Evolutionary conservation across 225 moss, liverwort and hornwort species (phyloP).

Genomic region (Antitrichia curtipendula): DNA sequence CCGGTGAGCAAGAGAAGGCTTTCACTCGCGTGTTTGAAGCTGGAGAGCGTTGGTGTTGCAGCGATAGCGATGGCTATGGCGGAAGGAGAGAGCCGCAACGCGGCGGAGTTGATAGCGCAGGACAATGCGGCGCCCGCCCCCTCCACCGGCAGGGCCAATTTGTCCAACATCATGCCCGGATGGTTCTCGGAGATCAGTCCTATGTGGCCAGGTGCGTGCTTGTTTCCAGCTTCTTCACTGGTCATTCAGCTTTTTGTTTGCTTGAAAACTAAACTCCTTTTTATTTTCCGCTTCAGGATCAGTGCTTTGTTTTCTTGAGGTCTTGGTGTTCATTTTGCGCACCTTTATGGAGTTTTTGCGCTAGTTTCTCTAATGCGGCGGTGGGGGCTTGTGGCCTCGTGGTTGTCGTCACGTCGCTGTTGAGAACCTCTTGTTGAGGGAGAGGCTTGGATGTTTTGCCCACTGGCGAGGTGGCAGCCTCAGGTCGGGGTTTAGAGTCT

Average conservation of each 20-base stretch:
- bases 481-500: neutral
- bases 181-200: conserved; percentile 97
- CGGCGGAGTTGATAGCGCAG: conserved; percentile 40
- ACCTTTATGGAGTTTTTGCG: neutral
- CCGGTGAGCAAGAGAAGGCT: neutral
- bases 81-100: conserved; percentile 2
- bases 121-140: conserved; percentile 40
- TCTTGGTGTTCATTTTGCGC: neutral
- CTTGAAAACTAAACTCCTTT: neutral
- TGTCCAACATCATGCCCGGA: conserved; percentile 75
- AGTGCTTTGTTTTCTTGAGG: neutral
- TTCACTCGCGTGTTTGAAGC: neutral
- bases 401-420: neutral
- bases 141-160: conserved; percentile 55
- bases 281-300: too few species aligned
- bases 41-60: neutral
- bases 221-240: neutral
- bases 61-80: conserved; percentile 9
- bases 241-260: neutral
- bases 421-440: neutral
- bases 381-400: neutral
- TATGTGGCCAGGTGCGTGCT: conserved; percentile 89
- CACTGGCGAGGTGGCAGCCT: neutral
- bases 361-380: neutral
- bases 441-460: neutral